These are phyloP conservation scores for Backusella luteola DNA, from an alignment of 192 early-diverging fungal species.

Conservation along the genomic window DNA sequence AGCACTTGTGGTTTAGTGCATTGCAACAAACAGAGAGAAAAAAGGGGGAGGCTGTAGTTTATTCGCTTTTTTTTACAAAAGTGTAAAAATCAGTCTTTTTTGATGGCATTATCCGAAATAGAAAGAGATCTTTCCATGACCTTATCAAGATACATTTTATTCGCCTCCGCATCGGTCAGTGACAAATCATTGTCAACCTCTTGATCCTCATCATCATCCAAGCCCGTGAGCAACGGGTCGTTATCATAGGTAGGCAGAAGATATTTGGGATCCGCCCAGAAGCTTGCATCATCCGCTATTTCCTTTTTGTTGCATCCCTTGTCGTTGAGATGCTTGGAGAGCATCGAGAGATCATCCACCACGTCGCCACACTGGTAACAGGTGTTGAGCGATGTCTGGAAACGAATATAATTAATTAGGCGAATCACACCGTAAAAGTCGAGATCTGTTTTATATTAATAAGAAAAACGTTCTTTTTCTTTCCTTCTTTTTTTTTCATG, in stretches of 20 bases:
- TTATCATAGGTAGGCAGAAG: slow-evolving; percentile 80
- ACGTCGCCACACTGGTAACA: slow-evolving; percentile 70
- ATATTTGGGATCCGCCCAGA: slow-evolving; percentile 75
- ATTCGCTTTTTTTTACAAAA: no score
- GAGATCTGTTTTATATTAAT: slow-evolving; percentile 34
- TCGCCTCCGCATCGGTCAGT: slow-evolving; percentile 31
- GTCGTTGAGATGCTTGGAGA: slow-evolving; percentile 67
- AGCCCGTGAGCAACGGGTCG: slow-evolving; percentile 82
- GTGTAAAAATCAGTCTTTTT: not conserved
- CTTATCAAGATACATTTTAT: slow-evolving; percentile 27
- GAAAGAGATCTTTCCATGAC: slow-evolving; percentile 11
- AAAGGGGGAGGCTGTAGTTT: no score
- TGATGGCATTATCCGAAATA: slow-evolving; percentile 1
- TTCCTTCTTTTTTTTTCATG: not conserved
- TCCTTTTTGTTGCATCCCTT: slow-evolving; percentile 50
- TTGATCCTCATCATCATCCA: slow-evolving; percentile 67
- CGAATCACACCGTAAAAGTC: slow-evolving; percentile 85
- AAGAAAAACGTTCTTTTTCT: no score
- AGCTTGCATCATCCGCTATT: slow-evolving; percentile 47
- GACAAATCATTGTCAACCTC: slow-evolving; percentile 41
- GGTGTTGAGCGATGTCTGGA: slow-evolving; percentile 51
- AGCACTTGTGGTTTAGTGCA: no score
- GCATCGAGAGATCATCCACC: slow-evolving; percentile 42
- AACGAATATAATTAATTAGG: slow-evolving; percentile 86
- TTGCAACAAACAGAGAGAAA: no score